Conservation (phyloP, 495 filamentous ascomycete genomes). For the Thermothielavioides terrestris region DNA sequence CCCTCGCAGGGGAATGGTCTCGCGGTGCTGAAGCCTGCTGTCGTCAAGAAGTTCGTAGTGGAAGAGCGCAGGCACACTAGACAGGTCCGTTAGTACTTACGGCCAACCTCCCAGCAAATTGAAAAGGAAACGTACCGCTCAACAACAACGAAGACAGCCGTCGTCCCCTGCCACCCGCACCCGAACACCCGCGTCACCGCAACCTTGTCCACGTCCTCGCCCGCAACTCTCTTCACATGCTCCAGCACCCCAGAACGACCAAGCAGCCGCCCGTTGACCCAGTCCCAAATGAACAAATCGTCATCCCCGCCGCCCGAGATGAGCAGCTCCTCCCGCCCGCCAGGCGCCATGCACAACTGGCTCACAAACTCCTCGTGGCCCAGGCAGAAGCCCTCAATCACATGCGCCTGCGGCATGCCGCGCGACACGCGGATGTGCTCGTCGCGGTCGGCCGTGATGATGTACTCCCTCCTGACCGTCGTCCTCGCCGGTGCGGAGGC, state of each 20-base stretch:
- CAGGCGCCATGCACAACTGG: constrained; percentile 55
- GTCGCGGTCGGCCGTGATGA: constrained; percentile 86
- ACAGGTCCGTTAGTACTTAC: constrained; percentile 20
- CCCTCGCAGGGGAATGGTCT: constrained; percentile 44
- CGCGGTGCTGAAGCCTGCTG: constrained; percentile 35
- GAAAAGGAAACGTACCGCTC: constrained; percentile 62
- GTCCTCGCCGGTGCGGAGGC: neutral
- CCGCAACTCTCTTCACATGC: constrained; percentile 26
- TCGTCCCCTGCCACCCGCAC: constrained; percentile 6
- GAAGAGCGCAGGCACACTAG: constrained; percentile 54
- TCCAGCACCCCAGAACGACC: constrained; percentile 45
- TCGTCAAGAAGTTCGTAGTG: constrained; percentile 42
- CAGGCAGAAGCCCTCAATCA: constrained; percentile 83
- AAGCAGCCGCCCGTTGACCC: constrained; percentile 48
- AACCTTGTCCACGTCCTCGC: constrained; percentile 32
- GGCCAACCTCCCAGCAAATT: neutral
- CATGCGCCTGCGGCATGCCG: constrained; percentile 69
- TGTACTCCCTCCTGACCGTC: constrained; percentile 45
- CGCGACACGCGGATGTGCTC: constrained; percentile 94
- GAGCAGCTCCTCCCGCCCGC: constrained; percentile 45
- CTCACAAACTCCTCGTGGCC: constrained; percentile 78
- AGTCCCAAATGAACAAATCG: constrained; percentile 73
- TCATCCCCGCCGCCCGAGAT: constrained; percentile 84
- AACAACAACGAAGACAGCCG: constrained; percentile 45
- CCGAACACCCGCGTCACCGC: constrained; percentile 43